Evolutionary conservation across 345 rosid genomes (phyloP).

Genomic region (Firmiana major): DNA sequence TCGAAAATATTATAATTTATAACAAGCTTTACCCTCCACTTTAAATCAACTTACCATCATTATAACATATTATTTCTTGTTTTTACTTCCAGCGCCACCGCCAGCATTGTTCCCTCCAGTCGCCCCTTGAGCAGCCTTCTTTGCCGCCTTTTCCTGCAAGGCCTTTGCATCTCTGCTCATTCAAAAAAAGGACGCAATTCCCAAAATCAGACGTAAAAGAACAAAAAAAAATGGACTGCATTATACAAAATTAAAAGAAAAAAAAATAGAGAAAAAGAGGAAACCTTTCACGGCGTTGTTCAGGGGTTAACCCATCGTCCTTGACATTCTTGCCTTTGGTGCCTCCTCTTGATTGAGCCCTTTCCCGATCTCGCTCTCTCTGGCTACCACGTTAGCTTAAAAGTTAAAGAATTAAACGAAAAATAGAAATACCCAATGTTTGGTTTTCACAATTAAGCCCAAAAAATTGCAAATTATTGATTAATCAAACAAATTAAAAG

Average conservation of each 20-base stretch:
- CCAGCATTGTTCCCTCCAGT: conserved; percentile 38
- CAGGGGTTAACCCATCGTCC: conserved; percentile 71
- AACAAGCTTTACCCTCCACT: neutral
- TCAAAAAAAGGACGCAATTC: neutral
- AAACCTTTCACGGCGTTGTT: conserved; percentile 87
- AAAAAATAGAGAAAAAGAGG: neutral
- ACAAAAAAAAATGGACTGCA: neutral
- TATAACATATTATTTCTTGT: conserved; percentile 30
- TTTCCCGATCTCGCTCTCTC: conserved; percentile 78
- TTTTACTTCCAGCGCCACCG: conserved; percentile 34
- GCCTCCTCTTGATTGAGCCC: conserved; percentile 53
- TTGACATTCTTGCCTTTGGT: conserved; percentile 37
- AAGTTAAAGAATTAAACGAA: conserved; percentile 30
- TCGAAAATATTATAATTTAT: neutral
- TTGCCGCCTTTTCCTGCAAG: conserved; percentile 79
- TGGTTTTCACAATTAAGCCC: neutral
- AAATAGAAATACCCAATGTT: neutral
- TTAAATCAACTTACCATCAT: neutral
- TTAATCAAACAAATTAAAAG: conserved; percentile 31
- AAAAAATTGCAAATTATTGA: neutral
- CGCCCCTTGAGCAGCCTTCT: conserved; percentile 75
- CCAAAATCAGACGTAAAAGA: neutral
- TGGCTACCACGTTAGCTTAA: conserved; percentile 65
- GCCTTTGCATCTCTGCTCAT: conserved; percentile 76
- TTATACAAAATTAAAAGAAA: neutral